phyloP scores from a whole-genome alignment of 495 filamentous ascomycete species.

The Podospora sp. region DNA sequence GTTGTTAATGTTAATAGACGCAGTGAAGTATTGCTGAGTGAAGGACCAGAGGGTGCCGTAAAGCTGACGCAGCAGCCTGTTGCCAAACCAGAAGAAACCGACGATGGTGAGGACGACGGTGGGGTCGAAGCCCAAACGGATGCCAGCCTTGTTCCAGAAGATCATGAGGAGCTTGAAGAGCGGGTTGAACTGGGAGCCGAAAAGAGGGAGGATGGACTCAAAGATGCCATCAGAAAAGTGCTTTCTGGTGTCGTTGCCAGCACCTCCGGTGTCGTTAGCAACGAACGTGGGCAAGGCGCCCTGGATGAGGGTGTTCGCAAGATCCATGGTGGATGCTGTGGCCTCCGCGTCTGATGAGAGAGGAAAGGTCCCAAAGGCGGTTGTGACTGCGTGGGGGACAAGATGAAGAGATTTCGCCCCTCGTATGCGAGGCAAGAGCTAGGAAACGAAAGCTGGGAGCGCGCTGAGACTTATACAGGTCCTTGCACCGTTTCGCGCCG shows the following conservation, averaged over 20 bases:
- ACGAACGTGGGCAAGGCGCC: constrained; percentile 29
- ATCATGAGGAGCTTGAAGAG: constrained; percentile 33
- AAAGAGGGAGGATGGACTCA: constrained; percentile 32
- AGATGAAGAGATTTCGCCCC: background rate
- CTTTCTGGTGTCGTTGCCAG: constrained; percentile 17
- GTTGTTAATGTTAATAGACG: constrained; percentile 57
- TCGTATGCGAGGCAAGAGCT: background rate
- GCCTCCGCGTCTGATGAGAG: background rate
- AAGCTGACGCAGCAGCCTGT: constrained; percentile 39
- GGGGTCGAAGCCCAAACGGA: constrained; percentile 43
- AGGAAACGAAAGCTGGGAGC: background rate
- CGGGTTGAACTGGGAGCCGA: constrained; percentile 37
- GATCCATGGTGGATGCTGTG: constrained; percentile 27
- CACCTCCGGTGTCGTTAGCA: constrained; percentile 26
- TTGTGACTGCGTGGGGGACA: background rate
- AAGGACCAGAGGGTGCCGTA: constrained; percentile 30
- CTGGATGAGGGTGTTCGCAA: constrained; percentile 26
- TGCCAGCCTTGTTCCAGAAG: constrained; percentile 36
- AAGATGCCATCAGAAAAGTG: constrained; percentile 27
- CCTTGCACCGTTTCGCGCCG: background rate
- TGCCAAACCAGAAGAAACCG: constrained; percentile 44
- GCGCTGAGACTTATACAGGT: background rate
- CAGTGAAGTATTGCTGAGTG: constrained; percentile 53
- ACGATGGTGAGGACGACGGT: constrained; percentile 38
- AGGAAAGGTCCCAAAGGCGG: background rate